Base-by-base conservation (phyloP, 148 eudicot genomes). In the Cornus florida region DNA sequence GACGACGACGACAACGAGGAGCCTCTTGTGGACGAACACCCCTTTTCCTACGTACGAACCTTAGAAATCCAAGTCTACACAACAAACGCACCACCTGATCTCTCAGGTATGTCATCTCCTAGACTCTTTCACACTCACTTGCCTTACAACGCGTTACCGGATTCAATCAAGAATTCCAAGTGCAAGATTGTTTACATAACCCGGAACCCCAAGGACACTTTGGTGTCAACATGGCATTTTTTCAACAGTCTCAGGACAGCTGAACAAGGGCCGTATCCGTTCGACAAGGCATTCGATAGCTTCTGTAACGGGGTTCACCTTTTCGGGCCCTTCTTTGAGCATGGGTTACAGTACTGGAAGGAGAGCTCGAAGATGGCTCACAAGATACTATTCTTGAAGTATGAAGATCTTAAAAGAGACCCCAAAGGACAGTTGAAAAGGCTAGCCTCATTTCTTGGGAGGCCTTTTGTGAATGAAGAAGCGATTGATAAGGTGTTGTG, bases 371-470 rank as follows among this genome's bases (percentile, higher is more conserved):
- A 82, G 53, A 82, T 69, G 78, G 78, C 85, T 33, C 60, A 59
- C 31, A 78, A 73, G 28, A 69, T 82, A 35, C 50, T 82, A 72
- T 82, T 82, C 33, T 48, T 82, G 33, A 82, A 32, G 17, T 82
- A 82, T 69, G 81, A 82, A 48, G 84, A 82, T 12, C 11, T 82
- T 62, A 67, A 68, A 32, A 82, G 70, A 22, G 70, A 82, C 35
- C 77, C 85, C 1, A 73, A 60, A 31, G 78, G 72, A 7, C 56
- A 78, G 35, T 79, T 83, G 73, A 57, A 35, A 38, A 70, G 50
- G 13, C 73, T 83, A 0, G 85, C 75, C 2, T 67, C 56, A 28
- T 83, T 83, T 56, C 67, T 83, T 53, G 85, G 82, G 41, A 74
- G 68, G 69, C 74, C 78, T 7, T 82, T 78, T 67, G 76, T 6